Evolutionary conservation across 345 rosid species (phyloP), one percentile per base, ranked within the genome.

Genomic region (Hibiscus mutabilis): DNA sequence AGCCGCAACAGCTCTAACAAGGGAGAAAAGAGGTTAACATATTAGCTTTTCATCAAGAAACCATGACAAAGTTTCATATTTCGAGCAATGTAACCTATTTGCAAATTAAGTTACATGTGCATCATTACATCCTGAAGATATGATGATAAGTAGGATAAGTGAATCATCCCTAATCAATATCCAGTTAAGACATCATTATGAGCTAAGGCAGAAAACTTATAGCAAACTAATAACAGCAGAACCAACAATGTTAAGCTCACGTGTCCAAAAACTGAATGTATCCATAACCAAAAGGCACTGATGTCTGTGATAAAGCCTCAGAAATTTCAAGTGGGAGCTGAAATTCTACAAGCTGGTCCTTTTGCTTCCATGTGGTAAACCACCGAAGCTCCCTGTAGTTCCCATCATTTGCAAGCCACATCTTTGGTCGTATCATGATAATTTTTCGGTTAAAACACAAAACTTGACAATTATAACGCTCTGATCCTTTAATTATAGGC

Each of bases 381-480:
- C 97, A 95, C 6, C 99, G 75, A 0, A 86, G 89, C 78, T 95
- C 99, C 71, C 97, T 83, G 75, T 84, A 92, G 80, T 88, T 90
- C 12, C 97, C 97, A 78, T 89, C 97, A 59, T 95, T 92, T 31
- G 96, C 99, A 31, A 89, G 98, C 86, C 96, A 92, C 89, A 95
- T 77, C 68, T 95, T 95, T 7, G 98, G 98, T 49, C 98, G 88
- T 47, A 95, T 86, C 97, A 92, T 87, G 69, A 95, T 51, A 75
- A 95, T 95, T 80, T 84, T 87, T 56, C 83, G 71, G 80, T 95
- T 87, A 77, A 90, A 80, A 75, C 99, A 95, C 9, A 92, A 77
- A 61, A 95, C 87, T 79, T 95, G 97, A 83, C 99, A 95, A 58
- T 95, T 95, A 74, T 95, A 92, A 71, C 94, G 90, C 79, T 89